Base-by-base conservation (phyloP, 345 rosid species). In the Boechera retrofracta region DNA sequence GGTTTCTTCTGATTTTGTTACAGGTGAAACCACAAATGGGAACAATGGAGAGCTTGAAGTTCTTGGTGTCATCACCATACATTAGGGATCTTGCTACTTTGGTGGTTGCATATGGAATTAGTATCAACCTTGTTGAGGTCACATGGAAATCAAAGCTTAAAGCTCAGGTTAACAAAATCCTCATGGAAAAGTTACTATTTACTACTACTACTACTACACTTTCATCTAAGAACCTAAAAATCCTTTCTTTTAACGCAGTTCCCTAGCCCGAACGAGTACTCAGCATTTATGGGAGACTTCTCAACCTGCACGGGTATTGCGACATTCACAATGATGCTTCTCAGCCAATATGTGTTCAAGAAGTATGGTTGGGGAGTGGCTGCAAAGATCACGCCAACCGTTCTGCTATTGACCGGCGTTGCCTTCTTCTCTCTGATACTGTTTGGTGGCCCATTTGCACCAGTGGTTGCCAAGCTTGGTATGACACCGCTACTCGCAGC, bases 61-160 rank as follows among this genome's bases (percentile, higher is more conserved):
- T 94, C 89, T 86, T 94, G 86, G 88, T 87, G 33, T 92, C 98
- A 61, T 90, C 97, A 60, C 89, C 74, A 59, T 94, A 94, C 81
- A 90, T 94, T 44, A 86, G 98, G 82, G 91, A 94, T 83, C 95
- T 92, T 61, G 98, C 98, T 41, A 90, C 93, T 72, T 83, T 94
- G 87, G 98, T 94, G 80, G 97, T 94, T 73, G 98, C 98, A 5
- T 94, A 94, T 65, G 98, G 98, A 76, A 94, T 94, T 58, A 94
- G 98, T 82, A 94, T 92, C 82, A 94, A 94, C 82, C 97, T 94
- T 31, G 98, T 94, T 36, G 98, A 94, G 79, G 97, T 92, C 80
- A 94, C 98, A 42, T 94, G 98, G 98, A 94, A 94, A 82, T 94
- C 98, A 33, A 94, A 94, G 83, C 97, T 94, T 74, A 94, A 94